Base-by-base conservation (phyloP, 2,329 filamentous ascomycete genomes). In the Alternaria sp. region DNA sequence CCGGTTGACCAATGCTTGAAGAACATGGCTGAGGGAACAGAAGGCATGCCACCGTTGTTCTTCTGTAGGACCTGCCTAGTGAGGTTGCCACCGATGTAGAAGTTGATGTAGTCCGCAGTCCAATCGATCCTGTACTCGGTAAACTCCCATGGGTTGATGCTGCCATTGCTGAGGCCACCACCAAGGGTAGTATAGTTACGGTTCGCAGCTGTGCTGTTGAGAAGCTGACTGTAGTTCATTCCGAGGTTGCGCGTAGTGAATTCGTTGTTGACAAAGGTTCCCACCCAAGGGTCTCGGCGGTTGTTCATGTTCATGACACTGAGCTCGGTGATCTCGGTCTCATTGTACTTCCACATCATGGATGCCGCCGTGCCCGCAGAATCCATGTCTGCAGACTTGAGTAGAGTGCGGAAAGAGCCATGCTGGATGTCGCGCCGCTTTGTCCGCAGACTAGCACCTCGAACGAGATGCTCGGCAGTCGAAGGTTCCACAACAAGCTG, bases 1-100 rank as follows among this genome's bases (percentile, higher is more conserved):
- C 83, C 83, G 9, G 77, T 80, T 0, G 83, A 84, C 83, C 83
- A 85, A 68, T 85, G 83, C 67, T 83, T 82, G 68, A 84, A 79
- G 54, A 79, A 77, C 21, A 85, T 63, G 12, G 82, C 76, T 5
- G 80, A 75, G 6, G 84, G 83, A 6, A 81, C 79, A 8, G 76
- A 79, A 1, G 82, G 81, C 40, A 85, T 69, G 17, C 61, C 69
- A 17, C 68, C 63, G 28, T 78, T 74, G 5, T 78, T 69, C 54
- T 73, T 78, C 47, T 69, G 77, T 11, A 77, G 76, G 21, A 77
- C 71, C 30, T 73, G 76, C 21, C 79, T 75, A 6, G 76, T 77
- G 28, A 78, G 61, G 49, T 79, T 78, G 11, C 76, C 77, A 13
- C 77, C 81, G 54, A 84, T 77, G 59, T 78, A 84, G 66, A 80